Evolutionary conservation across 208 protist species (phyloP), one percentile per base, ranked within the genome.

Genomic region (Leishmania aethiopica): DNA sequence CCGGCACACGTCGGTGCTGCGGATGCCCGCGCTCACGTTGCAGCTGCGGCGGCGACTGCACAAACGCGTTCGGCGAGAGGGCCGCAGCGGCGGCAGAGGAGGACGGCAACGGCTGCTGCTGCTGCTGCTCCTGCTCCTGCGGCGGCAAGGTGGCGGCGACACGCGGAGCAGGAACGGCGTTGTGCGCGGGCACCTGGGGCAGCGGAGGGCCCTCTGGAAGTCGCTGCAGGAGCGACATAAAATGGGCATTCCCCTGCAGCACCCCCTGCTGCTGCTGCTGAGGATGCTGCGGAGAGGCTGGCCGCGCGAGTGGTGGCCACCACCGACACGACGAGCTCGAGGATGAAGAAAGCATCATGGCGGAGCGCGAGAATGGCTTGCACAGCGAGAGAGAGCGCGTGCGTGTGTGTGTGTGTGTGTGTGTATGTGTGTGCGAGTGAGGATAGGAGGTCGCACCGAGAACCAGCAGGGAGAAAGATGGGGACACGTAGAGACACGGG

Each of bases 381-480:
- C 70, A 82, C 76, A 71, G 79, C 49, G 45, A 81, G 55, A 81
- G 80, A 80, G 47, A 83, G 73, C 71, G 5, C 40, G 40, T 0
- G 47, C 45, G 71, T 17, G 49, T 37, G 7, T 37, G 71, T 40
- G 40, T 35, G 76, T 57, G 45, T 5, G 17, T 49, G 10, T 49
- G 72, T 40, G 40, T 35, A 71, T 47, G 45, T 70, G 80, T 19
- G 60, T 64, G 55, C 42, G 71, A 37, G 1, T 6, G 22, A 37
- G 62, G 35, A 45, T 17, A n/a, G 73, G 49, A 40, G 3, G 6
- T 19, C 11, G 32, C 11, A 45, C 45, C 45, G 55, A 62, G 49
- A 77, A n/a, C n/a, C 22, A 19, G 53, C 15, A 7, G 72, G 19
- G 72, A 59, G 53, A 22, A 6, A 53, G n/a, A 32, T 7, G 19